Conservation (phyloP, 2,329 filamentous ascomycete genomes). For the Beauveria sp. region DNA sequence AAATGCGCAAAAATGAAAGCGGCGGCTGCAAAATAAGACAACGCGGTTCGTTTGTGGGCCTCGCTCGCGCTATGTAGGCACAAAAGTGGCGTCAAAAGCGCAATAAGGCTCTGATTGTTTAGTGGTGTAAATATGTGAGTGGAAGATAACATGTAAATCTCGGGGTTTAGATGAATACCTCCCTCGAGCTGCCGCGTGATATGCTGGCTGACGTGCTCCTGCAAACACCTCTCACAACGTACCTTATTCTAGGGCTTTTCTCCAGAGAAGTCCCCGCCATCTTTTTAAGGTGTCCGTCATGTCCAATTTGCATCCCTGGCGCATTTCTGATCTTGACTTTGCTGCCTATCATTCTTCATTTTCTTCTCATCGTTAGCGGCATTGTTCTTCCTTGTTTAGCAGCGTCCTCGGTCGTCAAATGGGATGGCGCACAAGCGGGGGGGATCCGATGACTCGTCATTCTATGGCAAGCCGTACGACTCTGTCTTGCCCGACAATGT, state of each 20-base stretch:
- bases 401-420: no score
- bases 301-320: not conserved
- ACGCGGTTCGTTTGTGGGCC: not conserved
- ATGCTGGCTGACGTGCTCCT: not conserved
- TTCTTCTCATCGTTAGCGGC: not conserved
- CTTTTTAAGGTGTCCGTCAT: not conserved
- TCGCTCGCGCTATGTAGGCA: not conserved
- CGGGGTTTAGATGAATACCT: not conserved
- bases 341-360: no score
- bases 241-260: not conserved
- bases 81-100: not conserved
- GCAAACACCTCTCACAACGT: not conserved
- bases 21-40: not conserved
- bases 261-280: not conserved
- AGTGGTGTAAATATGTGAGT: no score
- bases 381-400: not conserved
- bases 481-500: not conserved
- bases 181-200: not conserved
- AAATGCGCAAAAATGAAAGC: not conserved
- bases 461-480: not conserved
- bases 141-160: not conserved
- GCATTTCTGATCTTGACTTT: not conserved
- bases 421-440: not conserved
- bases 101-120: not conserved
- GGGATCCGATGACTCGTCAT: slow-evolving; percentile 1